Conservation (phyloP, 2,329 filamentous ascomycete genomes). For the Aspergillus calidoustus region DNA sequence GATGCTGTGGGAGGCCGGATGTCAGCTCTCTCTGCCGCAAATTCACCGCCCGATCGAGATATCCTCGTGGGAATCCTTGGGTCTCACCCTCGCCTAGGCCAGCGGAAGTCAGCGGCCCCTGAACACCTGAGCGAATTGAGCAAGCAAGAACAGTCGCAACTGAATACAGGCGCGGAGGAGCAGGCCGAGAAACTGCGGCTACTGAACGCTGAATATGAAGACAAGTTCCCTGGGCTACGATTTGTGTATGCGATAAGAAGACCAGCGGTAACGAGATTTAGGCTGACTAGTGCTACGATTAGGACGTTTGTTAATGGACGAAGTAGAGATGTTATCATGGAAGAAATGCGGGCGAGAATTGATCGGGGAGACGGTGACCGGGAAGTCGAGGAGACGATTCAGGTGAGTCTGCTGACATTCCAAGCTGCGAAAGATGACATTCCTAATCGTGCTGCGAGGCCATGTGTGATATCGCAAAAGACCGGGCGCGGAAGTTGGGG, state of each 20-base stretch:
- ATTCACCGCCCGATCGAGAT: constrained; percentile 54
- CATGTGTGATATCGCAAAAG: constrained; percentile 88
- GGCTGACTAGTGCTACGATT: constrained; percentile 3
- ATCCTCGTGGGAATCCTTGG: constrained; percentile 74
- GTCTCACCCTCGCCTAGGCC: constrained; percentile 82
- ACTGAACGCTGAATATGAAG: constrained; percentile 80
- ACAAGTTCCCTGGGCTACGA: constrained; percentile 76
- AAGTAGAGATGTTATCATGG: constrained; percentile 73
- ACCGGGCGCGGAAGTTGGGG: constrained; percentile 71
- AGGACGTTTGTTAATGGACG: constrained; percentile 88
- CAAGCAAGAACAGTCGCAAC: constrained; percentile 77
- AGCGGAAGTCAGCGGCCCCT: constrained; percentile 52
- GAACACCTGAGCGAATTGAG: constrained; percentile 74
- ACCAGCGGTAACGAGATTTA: not conserved
- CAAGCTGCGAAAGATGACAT: not conserved
- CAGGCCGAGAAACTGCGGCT: constrained; percentile 56
- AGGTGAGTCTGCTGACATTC: constrained; percentile 56
- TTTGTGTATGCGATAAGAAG: constrained; percentile 57
- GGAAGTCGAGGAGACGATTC: constrained; percentile 75
- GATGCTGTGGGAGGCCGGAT: constrained; percentile 68
- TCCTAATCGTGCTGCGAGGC: constrained; percentile 58
- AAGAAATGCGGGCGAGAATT: constrained; percentile 78
- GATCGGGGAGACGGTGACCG: constrained; percentile 65
- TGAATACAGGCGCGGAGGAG: constrained; percentile 62
- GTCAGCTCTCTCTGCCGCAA: constrained; percentile 59